Base-by-base conservation (phyloP, 805 yeast genomes). In the Pichia nanzhaoensis region DNA sequence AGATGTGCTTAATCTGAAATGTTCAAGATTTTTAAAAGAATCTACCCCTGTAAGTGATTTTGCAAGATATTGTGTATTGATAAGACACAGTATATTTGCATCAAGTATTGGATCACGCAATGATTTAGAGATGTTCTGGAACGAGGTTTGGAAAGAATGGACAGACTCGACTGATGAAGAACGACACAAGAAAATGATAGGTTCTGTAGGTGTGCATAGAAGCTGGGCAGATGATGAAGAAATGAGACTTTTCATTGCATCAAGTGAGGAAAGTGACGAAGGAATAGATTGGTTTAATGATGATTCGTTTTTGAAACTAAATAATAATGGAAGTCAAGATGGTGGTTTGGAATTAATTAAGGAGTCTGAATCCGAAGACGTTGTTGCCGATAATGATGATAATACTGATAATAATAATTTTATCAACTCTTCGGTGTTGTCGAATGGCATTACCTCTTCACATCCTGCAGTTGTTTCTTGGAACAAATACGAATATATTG, bases 11-110 rank as follows among this genome's bases (percentile, higher is more conserved):
- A 35, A 32, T 9, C 34, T 51, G 16, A 46, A 37, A 34, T 37
- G 45, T 16, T 51, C 51, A 5, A 36, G 42, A 20, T 46, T 63
- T 22, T 43, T 63, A 18, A 50, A 52, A 13, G 53, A 48, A 13
- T 51, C 58, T 7, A 49, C 51, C 20, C 61, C 59, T 10, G 36
- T 54, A 6, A 57, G 64, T 12, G 62, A 59, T 30, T 58, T 61
- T 46, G 63, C 59, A 9, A 45, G 57, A 19, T 63, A 57, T 43
- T 62, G 63, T 37, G 30, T 59, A 3, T 37, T 49, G 5, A 39
- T 51, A 5, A 49, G 52, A 33, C 49, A 52, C 13, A 35, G 36
- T 18, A 50, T 62, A 3, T 55, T 55, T 41, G 24, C 44, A 2
- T 22, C 45, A 3, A 52, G 34, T 20, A 59, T 56, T 6, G 48